Evolutionary conservation across 2,329 filamentous ascomycete genomes (phyloP), one percentile per base, ranked within the genome.

Genomic region (Aspergillus unguis): DNA sequence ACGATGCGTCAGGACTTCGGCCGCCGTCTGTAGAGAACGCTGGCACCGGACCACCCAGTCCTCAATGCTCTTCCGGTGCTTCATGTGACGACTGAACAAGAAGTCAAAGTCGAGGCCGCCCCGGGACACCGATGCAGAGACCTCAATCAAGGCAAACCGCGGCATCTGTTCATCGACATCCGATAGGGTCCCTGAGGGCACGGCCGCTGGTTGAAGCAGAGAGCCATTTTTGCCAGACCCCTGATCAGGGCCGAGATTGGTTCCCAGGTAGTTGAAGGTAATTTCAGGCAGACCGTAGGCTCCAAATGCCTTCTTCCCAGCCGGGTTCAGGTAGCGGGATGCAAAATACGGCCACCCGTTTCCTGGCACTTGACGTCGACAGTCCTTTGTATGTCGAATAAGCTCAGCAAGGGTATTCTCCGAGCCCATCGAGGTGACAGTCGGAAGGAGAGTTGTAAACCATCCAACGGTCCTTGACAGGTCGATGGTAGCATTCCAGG

Each of bases 71-170:
- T 26, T 17, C n/a, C 26, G 38, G 9, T 41, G 38, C 3, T 28
- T 5, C 38, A 41, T 41, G 6, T 41, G n/a, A 4, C 28, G 23
- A 25, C 23, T 41, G 10, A 41, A 41, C 5, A 25, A 9, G 6
- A 41, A 4, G n/a, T 11, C 23, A 9, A 41, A 6, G 5, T 28
- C 23, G 63, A 58, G 3, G 65, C 11, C 54, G 62, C 7, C 71
- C 28, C 75, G 73, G 26, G 80, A 70, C 3, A 80, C 67, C 23
- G 77, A 75, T 0, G 77, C 77, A 1, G 75, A 75, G 6, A 80
- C 73, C 52, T 81, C 78, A 47, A 81, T 76, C 0, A 80, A 70
- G 1, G 73, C 75, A 55, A 77, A 38, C 9, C 36, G 76, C 1
- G 17, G 17, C 17, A 17, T 17, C 17, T 17, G 17, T 17, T 17